Base-by-base conservation (phyloP, 495 filamentous ascomycete genomes). In the Penicillium egyptiacum region DNA sequence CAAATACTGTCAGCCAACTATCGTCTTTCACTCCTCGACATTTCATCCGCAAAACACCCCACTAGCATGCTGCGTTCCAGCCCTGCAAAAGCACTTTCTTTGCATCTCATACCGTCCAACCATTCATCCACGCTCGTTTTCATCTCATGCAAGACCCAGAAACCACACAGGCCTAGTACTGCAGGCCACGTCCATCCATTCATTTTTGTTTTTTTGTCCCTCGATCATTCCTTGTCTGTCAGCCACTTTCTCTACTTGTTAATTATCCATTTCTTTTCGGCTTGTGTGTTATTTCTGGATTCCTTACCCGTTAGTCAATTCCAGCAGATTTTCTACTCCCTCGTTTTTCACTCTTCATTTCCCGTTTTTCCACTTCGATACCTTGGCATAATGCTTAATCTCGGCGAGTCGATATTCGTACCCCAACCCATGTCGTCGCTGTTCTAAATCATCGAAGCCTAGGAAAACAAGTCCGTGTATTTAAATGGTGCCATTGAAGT, bases 1-100 rank as follows among this genome's bases (percentile, higher is more conserved):
- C 40, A 22, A 23, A 17, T 50, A 33, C 14, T 39, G 16, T 17
- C 25, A 5, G 49, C 31, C 25, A 25, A 42, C 41, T 23, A 42
- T 25, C 23, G 37, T 46, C 55, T 4, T 8, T 56, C 47, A 30
- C 47, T 48, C 23, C 25, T 40, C 47, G 5, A 31, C 19, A 43
- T 30, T 39, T 12, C 30, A 28, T 23, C 40, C 28, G 12, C n/a
- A 26, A n/a, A 25, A 23, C 49, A 30, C 41, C 22, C 20, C 33
- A 25, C 49, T 17, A 31, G 41, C 58, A 62, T 65, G 22, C 44
- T 66, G 58, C 66, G 58, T 62, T 63, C 30, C 58, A 68, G 60
- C 64, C 54, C 52, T 64, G 55, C 55, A 61, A 61, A 63, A 63
- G 44, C 55, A 19, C 47, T 23, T 42, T 22, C 30, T 44, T 54